These are phyloP conservation scores for Calonectria honghensis DNA, from an alignment of 2,329 filamentous ascomycete species.

Conservation along the genomic window DNA sequence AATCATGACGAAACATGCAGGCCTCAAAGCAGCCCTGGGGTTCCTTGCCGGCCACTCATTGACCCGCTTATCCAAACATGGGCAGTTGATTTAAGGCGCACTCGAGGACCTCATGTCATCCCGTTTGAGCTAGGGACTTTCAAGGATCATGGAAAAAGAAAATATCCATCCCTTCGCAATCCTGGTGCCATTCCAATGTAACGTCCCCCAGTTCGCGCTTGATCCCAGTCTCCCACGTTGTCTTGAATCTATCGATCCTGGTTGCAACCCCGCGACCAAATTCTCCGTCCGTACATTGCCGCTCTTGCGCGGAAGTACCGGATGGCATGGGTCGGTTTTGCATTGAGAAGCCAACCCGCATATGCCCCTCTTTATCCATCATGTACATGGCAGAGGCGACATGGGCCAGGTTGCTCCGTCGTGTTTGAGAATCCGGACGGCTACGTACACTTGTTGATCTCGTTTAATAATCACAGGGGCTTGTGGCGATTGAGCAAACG, in stretches of 20 bases:
- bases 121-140: conserved; percentile 10
- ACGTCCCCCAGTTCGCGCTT: conserved; percentile 33
- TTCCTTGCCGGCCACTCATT: conserved; percentile 9
- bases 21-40: conserved; percentile 4
- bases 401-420: neutral
- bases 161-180: conserved; percentile 23
- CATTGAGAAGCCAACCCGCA: conserved; percentile 18
- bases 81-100: conserved; percentile 18
- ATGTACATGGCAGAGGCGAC: neutral
- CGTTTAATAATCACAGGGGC: conserved; percentile 7
- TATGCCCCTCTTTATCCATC: conserved; percentile 10
- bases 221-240: conserved; percentile 39
- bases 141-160: conserved; percentile 22
- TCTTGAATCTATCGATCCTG: conserved; percentile 30
- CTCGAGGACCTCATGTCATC: conserved; percentile 12
- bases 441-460: neutral
- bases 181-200: conserved; percentile 34
- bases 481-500: conserved; percentile 19
- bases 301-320: conserved; percentile 15
- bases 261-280: conserved; percentile 26
- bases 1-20: conserved; percentile 26
- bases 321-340: conserved; percentile 15
- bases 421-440: neutral
- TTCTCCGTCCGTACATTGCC: conserved; percentile 9
- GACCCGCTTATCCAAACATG: conserved; percentile 24